Evolutionary conservation across 176 grass and related monocot genomes (phyloP), one percentile per base, ranked within the genome.

Genomic region (Tillandsia fasciculata): DNA sequence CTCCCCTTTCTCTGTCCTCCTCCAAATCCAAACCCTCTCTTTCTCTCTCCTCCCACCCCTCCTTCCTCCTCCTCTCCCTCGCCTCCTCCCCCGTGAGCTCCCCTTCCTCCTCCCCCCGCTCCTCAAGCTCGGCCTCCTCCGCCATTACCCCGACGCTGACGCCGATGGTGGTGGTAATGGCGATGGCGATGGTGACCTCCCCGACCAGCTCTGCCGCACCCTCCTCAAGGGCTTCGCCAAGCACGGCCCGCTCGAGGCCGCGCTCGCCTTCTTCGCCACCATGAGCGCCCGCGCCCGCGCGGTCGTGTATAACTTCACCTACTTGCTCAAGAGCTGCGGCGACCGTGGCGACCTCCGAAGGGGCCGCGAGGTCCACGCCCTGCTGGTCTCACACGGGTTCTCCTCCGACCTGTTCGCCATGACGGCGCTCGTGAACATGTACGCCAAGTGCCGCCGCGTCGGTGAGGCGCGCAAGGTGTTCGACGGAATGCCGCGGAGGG

Each of bases 401-500:
- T 11, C 12, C 14, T 2, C 78, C 2, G 63, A 75, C n/a, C 14
- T 77, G 13, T 56, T 77, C n/a, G 71, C 28, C 24, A 18, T 74
- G 12, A 81, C 81, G 8, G 29, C 64, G 1, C 56, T 71, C 11
- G 64, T 67, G 2, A 71, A 72, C 56, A 71, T 82, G 71, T 79
- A 79, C 56, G 70, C 74, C 53, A 80, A 77, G 59, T 83, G 64
- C 52, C 79, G 68, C 49, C 82, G 68, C 47, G 71, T 76, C 18
- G 24, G 49, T 3, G 65, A 81, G 48, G 76, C 79, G 14, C 74
- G 66, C 12, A 80, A 76, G 70, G 66, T 86, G 87, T 86, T 90
- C 74, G 83, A 86, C 50, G 75, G 77, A 56, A 86, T 90, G 77
- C 80, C 77, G 2, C 26, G 56, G 33, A 52, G 74, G 70, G 77